Base-by-base conservation (phyloP, 2,329 filamentous ascomycete species). In the Penicillium sp. region DNA sequence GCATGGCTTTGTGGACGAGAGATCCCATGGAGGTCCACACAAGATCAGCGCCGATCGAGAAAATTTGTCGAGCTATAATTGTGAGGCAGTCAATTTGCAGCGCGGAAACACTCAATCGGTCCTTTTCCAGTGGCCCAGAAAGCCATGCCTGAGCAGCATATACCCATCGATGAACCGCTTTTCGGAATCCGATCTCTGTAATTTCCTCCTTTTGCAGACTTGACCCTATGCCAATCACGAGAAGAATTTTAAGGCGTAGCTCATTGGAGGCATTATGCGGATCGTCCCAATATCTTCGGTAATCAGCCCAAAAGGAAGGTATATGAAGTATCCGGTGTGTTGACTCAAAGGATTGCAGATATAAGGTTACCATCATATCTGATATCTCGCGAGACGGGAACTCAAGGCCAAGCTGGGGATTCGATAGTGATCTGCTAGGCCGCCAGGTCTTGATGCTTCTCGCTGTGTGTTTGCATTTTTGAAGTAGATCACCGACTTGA, bases 41-140 rank as follows among this genome's bases (percentile, higher is more conserved):
- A 7, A 42, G 40, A 23, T 42, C 40, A 23, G 40, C 40, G 6
- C 40, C 40, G 6, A 42, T 42, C 0, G 40, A 42, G 19, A 23
- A 42, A 23, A 42, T 21, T 21, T 40, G 38, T 1, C 40, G 19
- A 42, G 40, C 40, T 15, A 73, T 56, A 8, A 74, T 55, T 12
- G 61, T 43, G 19, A 74, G 59, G 42, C 70, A 71, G 41, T 70
- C 58, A 4, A 69, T 59, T 48, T 75, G 72, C 4, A 74, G 54
- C 9, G 60, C 66, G 17, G 21, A 52, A 19, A 73, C 60, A 25
- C 56, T 60, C 19, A 73, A n/a, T 7, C 67, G 61, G 19, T 64
- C 59, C 50, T 74, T 74, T 46, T 69, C 63, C 48, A 69, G 52
- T 0, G 70, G 71, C 3, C 61, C 67, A 4, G 66, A 61, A 12